These are phyloP conservation scores for Amanita thiersii DNA, from an alignment of 768 basidiomycete species.

Conservation along the genomic window DNA sequence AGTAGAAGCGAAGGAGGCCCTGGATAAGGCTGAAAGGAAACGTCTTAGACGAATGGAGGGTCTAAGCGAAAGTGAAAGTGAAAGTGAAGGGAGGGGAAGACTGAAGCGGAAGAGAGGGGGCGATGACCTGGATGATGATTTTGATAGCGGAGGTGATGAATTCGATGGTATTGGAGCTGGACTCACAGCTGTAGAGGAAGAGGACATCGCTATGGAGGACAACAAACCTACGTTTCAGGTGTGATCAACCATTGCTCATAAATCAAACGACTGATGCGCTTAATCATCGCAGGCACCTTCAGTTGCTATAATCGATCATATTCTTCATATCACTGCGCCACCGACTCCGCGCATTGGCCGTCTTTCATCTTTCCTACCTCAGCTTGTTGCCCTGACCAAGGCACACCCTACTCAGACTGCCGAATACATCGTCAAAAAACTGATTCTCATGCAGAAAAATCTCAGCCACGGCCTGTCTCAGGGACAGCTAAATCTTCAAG, in stretches of 20 bases:
- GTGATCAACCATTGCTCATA: conserved; percentile 13
- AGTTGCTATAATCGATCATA: conserved; percentile 79
- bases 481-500: conserved; percentile 47
- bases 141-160: conserved; percentile 35
- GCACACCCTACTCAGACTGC: conserved; percentile 79
- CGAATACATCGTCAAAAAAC: conserved; percentile 71
- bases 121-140: conserved; percentile 93
- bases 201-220: conserved; percentile 73
- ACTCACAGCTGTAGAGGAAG: conserved; percentile 49
- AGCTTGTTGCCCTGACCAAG: conserved; percentile 69
- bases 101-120: conserved; percentile 56
- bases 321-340: conserved; percentile 65
- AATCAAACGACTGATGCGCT: conserved; percentile 6
- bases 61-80: conserved; percentile 57
- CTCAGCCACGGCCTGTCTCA: conserved; percentile 72
- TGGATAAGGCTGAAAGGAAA: conserved; percentile 80
- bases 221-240: conserved; percentile 94
- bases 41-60: conserved; percentile 84
- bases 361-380: conserved; percentile 63
- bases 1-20: conserved; percentile 73
- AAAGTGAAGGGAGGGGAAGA: conserved; percentile 39
- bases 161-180: conserved; percentile 35
- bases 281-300: conserved; percentile 49
- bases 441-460: conserved; percentile 91
- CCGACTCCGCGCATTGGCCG: conserved; percentile 52